These are phyloP conservation scores for Hordeum marinum DNA, from an alignment of 176 grass and related monocot species.

Conservation along the genomic window DNA sequence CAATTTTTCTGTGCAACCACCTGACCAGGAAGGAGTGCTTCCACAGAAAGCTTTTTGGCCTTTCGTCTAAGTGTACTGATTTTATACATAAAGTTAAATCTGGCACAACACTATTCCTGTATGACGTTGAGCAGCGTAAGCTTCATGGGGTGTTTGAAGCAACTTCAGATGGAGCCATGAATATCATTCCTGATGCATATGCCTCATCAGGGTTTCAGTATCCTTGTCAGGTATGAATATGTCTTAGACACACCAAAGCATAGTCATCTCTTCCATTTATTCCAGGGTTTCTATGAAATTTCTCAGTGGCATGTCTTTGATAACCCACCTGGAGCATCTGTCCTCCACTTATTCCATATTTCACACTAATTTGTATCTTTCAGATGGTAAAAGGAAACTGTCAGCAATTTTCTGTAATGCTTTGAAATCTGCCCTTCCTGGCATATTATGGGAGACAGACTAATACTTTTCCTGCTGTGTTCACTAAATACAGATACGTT, in stretches of 20 bases:
- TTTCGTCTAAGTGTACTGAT: constrained; percentile 19
- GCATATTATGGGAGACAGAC: background rate
- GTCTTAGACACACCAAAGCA: background rate
- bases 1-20: constrained; percentile 44
- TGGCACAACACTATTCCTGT: constrained; percentile 54
- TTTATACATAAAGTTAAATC: constrained; percentile 48
- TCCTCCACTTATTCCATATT: background rate
- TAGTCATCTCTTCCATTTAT: background rate
- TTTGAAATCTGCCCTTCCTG: background rate
- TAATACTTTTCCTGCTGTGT: background rate
- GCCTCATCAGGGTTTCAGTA: constrained; percentile 21
- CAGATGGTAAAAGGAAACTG: background rate
- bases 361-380: background rate
- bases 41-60: constrained; percentile 51
- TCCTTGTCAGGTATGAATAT: constrained; percentile 46
- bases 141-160: constrained; percentile 65
- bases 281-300: background rate
- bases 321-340: background rate
- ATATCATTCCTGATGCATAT: constrained; percentile 62
- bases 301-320: background rate
- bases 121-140: constrained; percentile 41
- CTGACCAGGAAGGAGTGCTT: constrained; percentile 46
- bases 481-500: constrained; percentile 43
- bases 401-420: background rate
- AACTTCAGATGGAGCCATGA: constrained; percentile 53